These are phyloP conservation scores for Mucuna pruriens DNA, from an alignment of 306 rosid genomes.

Conservation along the genomic window DNA sequence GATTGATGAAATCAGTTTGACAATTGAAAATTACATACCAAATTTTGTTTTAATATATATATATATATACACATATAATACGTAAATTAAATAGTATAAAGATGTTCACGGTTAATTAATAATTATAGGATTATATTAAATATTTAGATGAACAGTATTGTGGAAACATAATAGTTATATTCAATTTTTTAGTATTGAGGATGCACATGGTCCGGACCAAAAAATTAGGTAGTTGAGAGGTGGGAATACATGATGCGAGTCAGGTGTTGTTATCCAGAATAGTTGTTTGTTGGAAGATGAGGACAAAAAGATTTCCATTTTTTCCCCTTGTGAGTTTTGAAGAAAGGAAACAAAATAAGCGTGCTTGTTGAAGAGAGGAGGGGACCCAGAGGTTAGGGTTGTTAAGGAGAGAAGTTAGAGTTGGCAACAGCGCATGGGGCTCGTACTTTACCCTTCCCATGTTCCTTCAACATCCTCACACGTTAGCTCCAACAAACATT, in stretches of 20 bases:
- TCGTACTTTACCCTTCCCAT: constrained; percentile 29
- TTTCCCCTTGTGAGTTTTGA: not conserved
- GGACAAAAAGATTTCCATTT: not conserved
- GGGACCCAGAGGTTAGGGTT: not conserved
- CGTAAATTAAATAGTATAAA: too few species aligned
- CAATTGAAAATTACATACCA: not conserved
- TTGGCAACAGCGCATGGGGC: constrained; percentile 34
- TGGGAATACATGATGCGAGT: not conserved
- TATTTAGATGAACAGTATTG: too few species aligned
- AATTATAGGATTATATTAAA: too few species aligned
- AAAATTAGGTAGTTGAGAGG: not conserved
- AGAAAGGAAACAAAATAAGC: not conserved
- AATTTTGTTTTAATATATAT: too few species aligned
- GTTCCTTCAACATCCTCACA: constrained; percentile 25
- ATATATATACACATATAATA: not conserved
- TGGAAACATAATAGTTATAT: too few species aligned
- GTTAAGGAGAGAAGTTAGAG: not conserved
- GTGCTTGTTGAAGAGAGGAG: not conserved
- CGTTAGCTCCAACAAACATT: not conserved
- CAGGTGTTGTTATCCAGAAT: not conserved
- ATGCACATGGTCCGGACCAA: too few species aligned
- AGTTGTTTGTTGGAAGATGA: not conserved
- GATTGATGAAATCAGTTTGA: too few species aligned
- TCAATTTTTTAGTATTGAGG: too few species aligned
- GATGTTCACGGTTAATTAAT: too few species aligned